Evolutionary conservation across 2,329 filamentous ascomycete genomes (phyloP), one percentile per base, ranked within the genome.

Genomic region (Talaromyces sp.): DNA sequence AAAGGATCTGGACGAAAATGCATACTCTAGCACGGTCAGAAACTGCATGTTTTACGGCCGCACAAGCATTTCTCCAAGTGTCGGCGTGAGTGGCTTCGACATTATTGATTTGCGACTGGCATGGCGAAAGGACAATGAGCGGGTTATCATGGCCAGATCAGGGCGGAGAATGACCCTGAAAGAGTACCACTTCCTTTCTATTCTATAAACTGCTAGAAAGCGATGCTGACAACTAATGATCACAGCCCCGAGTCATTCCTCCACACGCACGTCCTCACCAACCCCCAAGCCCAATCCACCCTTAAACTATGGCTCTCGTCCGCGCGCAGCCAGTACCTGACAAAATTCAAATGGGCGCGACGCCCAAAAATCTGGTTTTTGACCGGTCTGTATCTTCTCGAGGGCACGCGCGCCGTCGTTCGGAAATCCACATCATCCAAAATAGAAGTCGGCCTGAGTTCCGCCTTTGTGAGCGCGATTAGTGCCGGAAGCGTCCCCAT

Each of bases 231-330:
- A 29, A 29, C 9, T 29, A 29, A 29, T 8, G 27, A 29, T 29
- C 6, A 7, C 38, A 68, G 67, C 21, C 65, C 67, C 3, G 66
- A 68, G 57, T 11, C 19, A 11, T 68, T 68, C 29, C 66, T 68
- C 4, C 57, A 43, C 3, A 59, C 52, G 5, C 61, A 64, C 12
- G 64, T 68, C 26, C 52, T 68, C 0, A 51, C 27, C 10, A 65
- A 60, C 17, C 60, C 64, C 0, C 46, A 53, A 21, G 67, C 67
- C 10, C 61, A 65, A 54, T 55, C 67, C 32, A 62, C 65, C 31
- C 62, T 68, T 7, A 67, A 65, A 53, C 31, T 69, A 17, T 69
- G 67, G 67, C 62, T 69, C 10, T 69, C 67, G 3, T 67, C 67
- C 17, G 67, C 66, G 12, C 50, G 64, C 27, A 67, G 65, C 24